Evolutionary conservation across 345 rosid genomes (phyloP).

Genomic region (Murraya koenigii): DNA sequence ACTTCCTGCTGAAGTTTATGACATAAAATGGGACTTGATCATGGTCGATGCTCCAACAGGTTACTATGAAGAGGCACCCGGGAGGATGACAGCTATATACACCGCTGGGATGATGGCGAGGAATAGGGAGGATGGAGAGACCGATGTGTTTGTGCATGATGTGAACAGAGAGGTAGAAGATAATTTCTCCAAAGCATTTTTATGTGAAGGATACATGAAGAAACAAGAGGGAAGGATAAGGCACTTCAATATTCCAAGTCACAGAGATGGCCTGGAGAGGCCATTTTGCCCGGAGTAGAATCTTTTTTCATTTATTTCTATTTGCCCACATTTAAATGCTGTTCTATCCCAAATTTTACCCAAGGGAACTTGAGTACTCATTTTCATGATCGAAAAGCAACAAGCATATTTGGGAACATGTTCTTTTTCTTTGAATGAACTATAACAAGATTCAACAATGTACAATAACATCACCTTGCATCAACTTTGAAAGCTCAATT

Average conservation of each 20-base stretch:
- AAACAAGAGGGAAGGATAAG: slow-evolving; percentile 76
- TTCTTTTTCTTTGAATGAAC: neutral
- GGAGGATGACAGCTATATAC: slow-evolving; percentile 84
- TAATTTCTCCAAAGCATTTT: slow-evolving; percentile 63
- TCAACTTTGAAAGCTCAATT: neutral
- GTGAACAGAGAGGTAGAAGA: slow-evolving; percentile 76
- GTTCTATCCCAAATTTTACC: neutral
- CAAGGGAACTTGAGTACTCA: neutral
- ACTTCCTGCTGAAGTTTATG: slow-evolving; percentile 72
- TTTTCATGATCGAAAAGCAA: slow-evolving; percentile 1
- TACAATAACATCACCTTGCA: neutral
- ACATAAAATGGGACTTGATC: slow-evolving; percentile 71
- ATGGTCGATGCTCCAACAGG: slow-evolving; percentile 94
- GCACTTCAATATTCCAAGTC: slow-evolving; percentile 84
- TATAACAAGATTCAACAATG: neutral
- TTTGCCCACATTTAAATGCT: neutral
- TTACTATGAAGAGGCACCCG: slow-evolving; percentile 75
- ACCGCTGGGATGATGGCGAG: slow-evolving; percentile 92
- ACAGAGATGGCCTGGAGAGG: slow-evolving; percentile 38
- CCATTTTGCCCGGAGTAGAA: slow-evolving; percentile 64
- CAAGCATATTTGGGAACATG: neutral
- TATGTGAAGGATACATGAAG: slow-evolving; percentile 72
- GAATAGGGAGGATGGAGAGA: slow-evolving; percentile 64
- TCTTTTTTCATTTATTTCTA: neutral
- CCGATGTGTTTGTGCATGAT: slow-evolving; percentile 85